Evolutionary conservation across 257 asterid species (phyloP), one percentile per base, ranked within the genome.

Genomic region (Mitragyna speciosa): DNA sequence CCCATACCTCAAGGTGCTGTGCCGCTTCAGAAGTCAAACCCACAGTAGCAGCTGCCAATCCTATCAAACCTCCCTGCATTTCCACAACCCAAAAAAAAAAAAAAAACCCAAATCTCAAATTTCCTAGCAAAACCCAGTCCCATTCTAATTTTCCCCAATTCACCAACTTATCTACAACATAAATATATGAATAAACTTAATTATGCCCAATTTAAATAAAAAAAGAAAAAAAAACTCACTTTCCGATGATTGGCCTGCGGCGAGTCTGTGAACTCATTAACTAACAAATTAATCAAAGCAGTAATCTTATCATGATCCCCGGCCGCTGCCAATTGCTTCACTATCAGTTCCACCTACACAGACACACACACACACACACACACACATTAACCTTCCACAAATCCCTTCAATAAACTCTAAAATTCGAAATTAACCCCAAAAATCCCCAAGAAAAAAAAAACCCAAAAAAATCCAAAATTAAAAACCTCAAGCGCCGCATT

Each of bases 1-100:
- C 0, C 80, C 88, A 86, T 84, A 95, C 99, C 89, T 95, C 99
- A 76, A 95, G 99, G 88, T 95, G 99, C 45, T 92, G 94, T 10
- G 97, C 84, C 80, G 99, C 98, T 84, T 95, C 97, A 12, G 96
- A 85, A 79, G 94, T 90, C 94, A 95, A 90, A 67, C 96, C 99
- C 72, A 95, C 97, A 39, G 99, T 95, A n/a, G 94, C 99, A 30
- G 99, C 99, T 14, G 99, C 99, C 92, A 95, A 86, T 77, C 99
- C 99, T 80, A 95, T 95, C 90, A 95, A 86, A 73, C 99, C 99
- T 80, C 99, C 99, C 99, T 95, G 83, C 74, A 56, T 54, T 61
- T 70, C 73, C 76, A 85, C 45, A 66, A 74, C 56, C 41, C 76
- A 70, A 52, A 58, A 22, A 66, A 28, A 69, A 68, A 75, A 48